phyloP scores from a whole-genome alignment of 1,284 basidiomycete species.

The Malassezia equina region DNA sequence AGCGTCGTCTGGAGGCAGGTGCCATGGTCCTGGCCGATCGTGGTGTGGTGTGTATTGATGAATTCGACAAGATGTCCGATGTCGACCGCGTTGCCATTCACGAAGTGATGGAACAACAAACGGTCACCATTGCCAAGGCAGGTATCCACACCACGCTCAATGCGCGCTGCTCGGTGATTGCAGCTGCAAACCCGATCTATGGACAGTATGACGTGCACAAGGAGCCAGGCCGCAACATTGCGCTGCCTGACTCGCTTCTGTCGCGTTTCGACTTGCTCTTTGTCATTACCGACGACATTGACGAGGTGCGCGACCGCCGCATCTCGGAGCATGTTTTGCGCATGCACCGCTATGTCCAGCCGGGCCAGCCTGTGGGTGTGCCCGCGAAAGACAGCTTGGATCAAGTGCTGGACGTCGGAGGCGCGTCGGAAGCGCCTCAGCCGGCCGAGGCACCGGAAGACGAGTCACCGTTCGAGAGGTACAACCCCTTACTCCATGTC shows the following conservation, averaged over 20 bases:
- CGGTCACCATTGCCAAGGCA: constrained; percentile 97
- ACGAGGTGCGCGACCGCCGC: constrained; percentile 81
- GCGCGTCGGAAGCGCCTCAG: constrained; percentile 12
- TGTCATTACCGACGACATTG: constrained; percentile 94
- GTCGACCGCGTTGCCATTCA: constrained; percentile 98
- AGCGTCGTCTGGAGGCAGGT: constrained; percentile 89
- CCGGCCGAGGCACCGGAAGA: constrained; percentile 16
- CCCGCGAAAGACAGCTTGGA: constrained; percentile 78
- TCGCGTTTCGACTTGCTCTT: constrained; percentile 99
- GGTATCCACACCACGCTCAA: constrained; percentile 98
- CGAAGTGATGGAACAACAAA: constrained; percentile 98
- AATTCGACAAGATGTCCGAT: constrained; percentile 99
- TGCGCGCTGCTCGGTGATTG: constrained; percentile 92
- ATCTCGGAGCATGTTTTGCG: constrained; percentile 97
- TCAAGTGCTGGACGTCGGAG: constrained; percentile 44
- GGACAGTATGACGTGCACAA: constrained; percentile 99
- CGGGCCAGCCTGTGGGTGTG: constrained; percentile 77
- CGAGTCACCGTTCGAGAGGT: constrained; percentile 64
- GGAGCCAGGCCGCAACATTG: constrained; percentile 97
- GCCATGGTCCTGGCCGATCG: constrained; percentile 99
- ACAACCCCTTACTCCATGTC: constrained; percentile 85
- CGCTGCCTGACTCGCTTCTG: constrained; percentile 89
- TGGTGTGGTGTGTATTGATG: constrained; percentile 97
- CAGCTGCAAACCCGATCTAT: constrained; percentile 97
- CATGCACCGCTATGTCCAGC: constrained; percentile 92